These are phyloP conservation scores for Phaeotremella fagi DNA, from an alignment of 768 basidiomycete genomes.

Conservation along the genomic window DNA sequence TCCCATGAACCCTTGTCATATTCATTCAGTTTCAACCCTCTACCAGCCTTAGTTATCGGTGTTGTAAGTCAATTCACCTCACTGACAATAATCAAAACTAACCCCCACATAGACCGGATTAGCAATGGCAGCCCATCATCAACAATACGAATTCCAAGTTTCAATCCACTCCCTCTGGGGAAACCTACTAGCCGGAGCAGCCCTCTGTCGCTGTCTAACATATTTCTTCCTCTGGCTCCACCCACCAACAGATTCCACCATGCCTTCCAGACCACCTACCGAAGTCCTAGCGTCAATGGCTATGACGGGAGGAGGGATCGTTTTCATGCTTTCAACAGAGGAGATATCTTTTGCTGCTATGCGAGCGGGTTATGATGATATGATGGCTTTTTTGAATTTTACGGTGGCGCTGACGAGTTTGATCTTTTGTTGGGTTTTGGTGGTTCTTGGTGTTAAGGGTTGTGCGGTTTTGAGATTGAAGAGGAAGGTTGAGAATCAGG, in stretches of 20 bases:
- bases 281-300: slow-evolving; percentile 85
- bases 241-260: slow-evolving; percentile 68
- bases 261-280: slow-evolving; percentile 88
- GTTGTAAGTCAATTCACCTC: slow-evolving; percentile 49
- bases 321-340: slow-evolving; percentile 86
- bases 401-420: slow-evolving; percentile 82
- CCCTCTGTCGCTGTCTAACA: slow-evolving; percentile 74
- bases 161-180: slow-evolving; percentile 92
- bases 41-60: slow-evolving; percentile 89
- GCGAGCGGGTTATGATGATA: slow-evolving; percentile 77
- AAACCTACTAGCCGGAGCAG: slow-evolving; percentile 70
- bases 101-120: slow-evolving; percentile 59
- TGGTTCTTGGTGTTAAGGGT: slow-evolving; percentile 73
- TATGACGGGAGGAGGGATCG: slow-evolving; percentile 77
- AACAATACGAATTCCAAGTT: slow-evolving; percentile 89
- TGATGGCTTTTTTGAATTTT: slow-evolving; percentile 48
- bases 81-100: background rate
- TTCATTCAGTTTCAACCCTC: slow-evolving; percentile 75
- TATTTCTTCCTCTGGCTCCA: slow-evolving; percentile 92
- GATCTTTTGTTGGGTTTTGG: slow-evolving; percentile 76
- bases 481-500: background rate
- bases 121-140: slow-evolving; percentile 88
- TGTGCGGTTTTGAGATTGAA: slow-evolving; percentile 51
- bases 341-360: slow-evolving; percentile 86
- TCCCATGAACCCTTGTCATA: slow-evolving; percentile 66